Base-by-base conservation (phyloP, 1,284 basidiomycete genomes). In the Gomphus bonarii region DNA sequence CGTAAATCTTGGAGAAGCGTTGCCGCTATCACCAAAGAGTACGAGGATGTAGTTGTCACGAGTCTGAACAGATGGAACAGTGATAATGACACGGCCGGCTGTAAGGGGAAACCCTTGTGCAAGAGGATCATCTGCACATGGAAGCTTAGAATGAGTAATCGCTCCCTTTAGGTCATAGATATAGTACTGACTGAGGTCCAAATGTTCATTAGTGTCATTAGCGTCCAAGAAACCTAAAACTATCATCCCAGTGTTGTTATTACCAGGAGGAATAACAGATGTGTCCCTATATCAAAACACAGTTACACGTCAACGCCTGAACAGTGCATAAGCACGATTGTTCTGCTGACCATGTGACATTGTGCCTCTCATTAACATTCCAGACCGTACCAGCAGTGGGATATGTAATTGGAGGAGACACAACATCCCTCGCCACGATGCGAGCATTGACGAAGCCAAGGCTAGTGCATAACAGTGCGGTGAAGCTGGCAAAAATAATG, bases 301-400 rank as follows among this genome's bases (percentile, higher is more conserved):
- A 25, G 51, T 44, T 20, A 43, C 42, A 46, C 47, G 52, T 58
- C 48, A 33, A 62, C 60, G 18, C 46, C 33, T 20, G 48, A 57
- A 18, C 60, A 53, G 33, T 10, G 8, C 22, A 18, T n/a, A 43
- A 20, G 5, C 12, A 11, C 47, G 9, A 12, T 1, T 30, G 61
- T 51, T 8, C 20, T 8, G 61, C 76, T 51, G 63, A 83, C 82
- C 82, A 85, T 16, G 77, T 80, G 59, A 85, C 81, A 2, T 70
- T 77, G 59, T 78, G 70, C 3, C 64, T 70, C 20, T 75, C 63
- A 11, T 82, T 81, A 30, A 78, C 73, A 33, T 68, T 66, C 83
- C 83, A 85, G 16, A 79, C 69, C 2, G 79, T 75, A 11, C 62
- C 61, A 3, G 72, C 70, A 22, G 70, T 73, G n/a, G 83, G 84